Evolutionary conservation across 2,329 filamentous ascomycete genomes (phyloP), one percentile per base, ranked within the genome.

Genomic region (Aspergillus vadensis): DNA sequence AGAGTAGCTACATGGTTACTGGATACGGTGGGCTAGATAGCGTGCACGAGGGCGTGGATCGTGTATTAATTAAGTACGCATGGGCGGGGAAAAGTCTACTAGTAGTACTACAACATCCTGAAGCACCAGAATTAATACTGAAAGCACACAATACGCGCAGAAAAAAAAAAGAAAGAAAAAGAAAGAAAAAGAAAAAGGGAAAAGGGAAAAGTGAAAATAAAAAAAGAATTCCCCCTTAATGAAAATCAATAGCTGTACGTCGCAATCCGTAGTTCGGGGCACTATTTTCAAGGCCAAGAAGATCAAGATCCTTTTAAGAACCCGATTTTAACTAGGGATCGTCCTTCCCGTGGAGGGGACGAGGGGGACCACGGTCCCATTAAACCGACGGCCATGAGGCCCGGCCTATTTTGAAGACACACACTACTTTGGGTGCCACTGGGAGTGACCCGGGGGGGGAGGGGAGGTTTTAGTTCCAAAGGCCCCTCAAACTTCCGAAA

Each of bases 401-500:
- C 44, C n/a, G 6, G 44, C 44, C 44, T 27, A 25, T 6, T 6
- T n/a, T 49, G 12, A 49, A 7, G 4, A 44, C 41, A 21, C 41
- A 27, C 41, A 30, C 19, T 41, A 43, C 19, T 17, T 27, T 25
- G 52, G 36, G 36, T 10, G 36, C 41, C 38, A 27, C 38, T 49
- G 23, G 23, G 14, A 27, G 25, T 27, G 44, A 27, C 21, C 21
- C 15, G 60, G 59, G 62, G 57, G 32, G 32, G 32, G 10, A 25
- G 3, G 25, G 6, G 7, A 8, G 25, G 25, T 27, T 5, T 36
- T 52, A 64, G 56, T 61, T 56, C 57, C 58, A 55, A 49, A 57
- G 54, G 57, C 62, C 60, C 66, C 61, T 65, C 67, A 69, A 66
- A 27, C 63, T 63, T 64, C 68, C 65, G 61, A 65, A 65, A 59